These are phyloP conservation scores for Ustilago shanxiensis DNA, from an alignment of 1,284 basidiomycete genomes.

Conservation along the genomic window DNA sequence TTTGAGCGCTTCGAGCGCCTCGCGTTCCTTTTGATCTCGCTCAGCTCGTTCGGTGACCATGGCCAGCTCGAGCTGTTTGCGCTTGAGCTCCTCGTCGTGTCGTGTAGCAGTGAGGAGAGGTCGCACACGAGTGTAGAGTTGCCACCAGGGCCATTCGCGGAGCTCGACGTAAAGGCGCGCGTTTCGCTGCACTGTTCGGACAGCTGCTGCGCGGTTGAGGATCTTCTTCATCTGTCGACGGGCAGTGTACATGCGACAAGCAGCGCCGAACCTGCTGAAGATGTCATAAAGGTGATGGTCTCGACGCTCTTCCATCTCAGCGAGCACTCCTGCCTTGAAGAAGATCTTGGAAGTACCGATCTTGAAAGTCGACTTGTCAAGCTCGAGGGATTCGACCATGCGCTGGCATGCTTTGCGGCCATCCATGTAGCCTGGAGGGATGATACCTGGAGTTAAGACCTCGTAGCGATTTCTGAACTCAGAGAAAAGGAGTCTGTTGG, in stretches of 20 bases:
- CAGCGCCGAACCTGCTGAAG: conserved; percentile 88
- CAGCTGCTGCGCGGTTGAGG: conserved; percentile 89
- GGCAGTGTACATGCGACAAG: conserved; percentile 85
- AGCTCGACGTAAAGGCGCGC: conserved; percentile 83
- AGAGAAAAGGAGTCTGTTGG: conserved; percentile 94
- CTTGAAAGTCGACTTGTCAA: conserved; percentile 86
- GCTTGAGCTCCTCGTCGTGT: conserved; percentile 89
- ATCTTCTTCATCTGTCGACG: conserved; percentile 94
- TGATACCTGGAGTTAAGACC: conserved; percentile 90
- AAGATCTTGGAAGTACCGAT: conserved; percentile 98
- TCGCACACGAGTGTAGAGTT: conserved; percentile 91
- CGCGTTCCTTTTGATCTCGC: conserved; percentile 65
- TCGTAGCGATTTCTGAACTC: conserved; percentile 98
- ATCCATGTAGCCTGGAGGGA: conserved; percentile 95
- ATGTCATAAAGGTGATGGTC: conserved; percentile 89
- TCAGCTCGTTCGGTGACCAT: conserved; percentile 71
- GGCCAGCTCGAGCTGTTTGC: conserved; percentile 87
- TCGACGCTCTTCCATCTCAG: conserved; percentile 94
- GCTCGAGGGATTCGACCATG: conserved; percentile 91
- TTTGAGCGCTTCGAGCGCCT: conserved; percentile 61
- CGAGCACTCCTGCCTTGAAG: conserved; percentile 98
- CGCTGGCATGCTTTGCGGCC: conserved; percentile 90
- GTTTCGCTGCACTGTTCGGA: conserved; percentile 92
- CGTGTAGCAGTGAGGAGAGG: conserved; percentile 92
- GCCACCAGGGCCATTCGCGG: conserved; percentile 99